Base-by-base conservation (phyloP, 1,284 basidiomycete species). In the Ganoderma leucocontextum region DNA sequence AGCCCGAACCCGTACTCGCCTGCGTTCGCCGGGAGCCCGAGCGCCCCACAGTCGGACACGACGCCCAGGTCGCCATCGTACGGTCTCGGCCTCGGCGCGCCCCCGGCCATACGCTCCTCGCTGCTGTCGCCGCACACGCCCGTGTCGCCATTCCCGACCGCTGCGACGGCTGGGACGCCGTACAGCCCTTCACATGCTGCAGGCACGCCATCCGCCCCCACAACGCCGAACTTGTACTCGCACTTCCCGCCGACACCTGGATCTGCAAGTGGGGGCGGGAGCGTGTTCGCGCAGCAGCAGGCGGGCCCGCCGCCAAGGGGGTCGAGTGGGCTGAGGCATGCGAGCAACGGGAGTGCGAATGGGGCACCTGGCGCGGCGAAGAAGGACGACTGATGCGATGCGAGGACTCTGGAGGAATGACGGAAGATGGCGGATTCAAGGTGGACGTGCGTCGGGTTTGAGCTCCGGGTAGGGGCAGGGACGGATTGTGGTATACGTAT, bases 331-430 rank as follows among this genome's bases (percentile, higher is more conserved):
- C 25, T 70, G 44, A 60, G 73, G 52, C 69, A 73, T 60, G 33
- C 63, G 60, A 73, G 72, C 41, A 72, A 69, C 33, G 75, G 74
- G 64, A 64, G 63, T 41, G 60, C 53, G 57, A 41, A 62, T 38
- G 68, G 47, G 64, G 39, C 64, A 52, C 58, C 70, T 25, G 63
- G 63, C 57, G 62, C 74, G 72, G 63, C 68, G 52, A 85, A 81
- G 77, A 86, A 86, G 79, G 84, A 82, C 68, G 85, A 86, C 76
- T 86, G 74, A 79, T 47, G 5, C 1, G 38, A 6, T 10, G 33
- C 33, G 53, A 10, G 7, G 17, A 29, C 29, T 29, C 29, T 15
- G 53, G 33, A 8, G 29, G 53, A 8, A 7, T 5, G 13, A 17
- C 9, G 33, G 29, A 15, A 15, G 42, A n/a, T 17, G 15, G 5